phyloP scores from a whole-genome alignment of 2,329 filamentous ascomycete species.

The Exserohilum rostratum region DNA sequence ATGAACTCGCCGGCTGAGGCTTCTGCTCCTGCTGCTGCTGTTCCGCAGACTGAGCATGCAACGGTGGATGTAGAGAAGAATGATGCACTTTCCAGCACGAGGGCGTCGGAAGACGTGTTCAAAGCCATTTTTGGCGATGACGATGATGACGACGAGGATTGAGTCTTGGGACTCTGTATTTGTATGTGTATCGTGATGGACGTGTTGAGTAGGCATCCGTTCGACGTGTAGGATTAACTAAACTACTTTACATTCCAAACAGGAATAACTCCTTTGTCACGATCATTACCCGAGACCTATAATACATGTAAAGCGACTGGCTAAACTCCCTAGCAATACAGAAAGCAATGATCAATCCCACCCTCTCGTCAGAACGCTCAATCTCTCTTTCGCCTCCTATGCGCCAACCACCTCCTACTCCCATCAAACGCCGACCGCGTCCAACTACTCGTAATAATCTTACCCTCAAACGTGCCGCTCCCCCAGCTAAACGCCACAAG shows the following conservation, averaged over 20 bases:
- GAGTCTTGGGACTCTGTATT: background rate
- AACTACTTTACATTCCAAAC: no score
- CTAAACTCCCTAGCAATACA: background rate
- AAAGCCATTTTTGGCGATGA: constrained; percentile 93
- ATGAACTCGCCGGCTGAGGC: constrained; percentile 21
- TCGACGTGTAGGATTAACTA: no score
- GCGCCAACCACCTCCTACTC: constrained; percentile 32
- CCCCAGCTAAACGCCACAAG: constrained; percentile 64
- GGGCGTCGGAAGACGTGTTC: constrained; percentile 81
- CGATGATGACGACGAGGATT: constrained; percentile 59
- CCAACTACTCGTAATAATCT: constrained; percentile 57
- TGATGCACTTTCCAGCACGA: constrained; percentile 74
- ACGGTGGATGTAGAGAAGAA: constrained; percentile 75
- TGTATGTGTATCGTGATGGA: background rate
- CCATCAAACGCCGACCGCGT: constrained; percentile 38
- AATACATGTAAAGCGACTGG: no score
- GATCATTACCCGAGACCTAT: no score
- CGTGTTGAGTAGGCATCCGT: background rate
- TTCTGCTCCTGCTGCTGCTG: background rate
- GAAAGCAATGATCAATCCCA: background rate
- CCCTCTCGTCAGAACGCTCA: background rate
- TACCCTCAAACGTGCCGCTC: constrained; percentile 64
- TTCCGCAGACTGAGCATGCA: constrained; percentile 27
- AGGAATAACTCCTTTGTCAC: no score
- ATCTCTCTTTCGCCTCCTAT: constrained; percentile 26